A percentile compares a stretch with the other conserved stretches of the same genome.
Conservation (phyloP, 2,329 filamentous ascomycete species). For the Cladobotryum mycophilum region DNA sequence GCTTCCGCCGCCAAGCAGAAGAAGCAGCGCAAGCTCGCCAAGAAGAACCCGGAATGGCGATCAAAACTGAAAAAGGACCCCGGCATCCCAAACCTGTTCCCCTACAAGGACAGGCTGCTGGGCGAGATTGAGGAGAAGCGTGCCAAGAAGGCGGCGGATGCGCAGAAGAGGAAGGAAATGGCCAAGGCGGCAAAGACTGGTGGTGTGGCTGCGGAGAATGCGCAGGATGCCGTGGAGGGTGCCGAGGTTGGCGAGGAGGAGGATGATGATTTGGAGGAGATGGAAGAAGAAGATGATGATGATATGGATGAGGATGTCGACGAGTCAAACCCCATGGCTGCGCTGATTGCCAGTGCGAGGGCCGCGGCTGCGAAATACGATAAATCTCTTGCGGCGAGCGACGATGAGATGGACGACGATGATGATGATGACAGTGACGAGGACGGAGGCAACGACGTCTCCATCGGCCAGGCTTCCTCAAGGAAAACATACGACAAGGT, state of each 20-base stretch:
- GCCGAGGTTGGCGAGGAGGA: slow-evolving; percentile 43
- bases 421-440: slow-evolving; percentile 43
- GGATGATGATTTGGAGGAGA: slow-evolving; percentile 39
- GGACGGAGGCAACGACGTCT: slow-evolving; percentile 48
- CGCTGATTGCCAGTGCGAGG: slow-evolving; percentile 77
- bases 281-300: slow-evolving; percentile 46
- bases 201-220: slow-evolving; percentile 29
- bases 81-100: slow-evolving; percentile 94
- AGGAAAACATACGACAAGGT: slow-evolving; percentile 90
- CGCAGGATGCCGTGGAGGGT: slow-evolving; percentile 40
- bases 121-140: slow-evolving; percentile 90
- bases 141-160: slow-evolving; percentile 73
- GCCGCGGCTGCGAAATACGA: slow-evolving; percentile 73
- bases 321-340: slow-evolving; percentile 81
- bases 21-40: slow-evolving; percentile 81
- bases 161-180: slow-evolving; percentile 62
- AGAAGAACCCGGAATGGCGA: slow-evolving; percentile 96
- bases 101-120: slow-evolving; percentile 92
- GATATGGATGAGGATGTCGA: slow-evolving; percentile 54
- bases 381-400: slow-evolving; percentile 53
- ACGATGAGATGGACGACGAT: slow-evolving; percentile 39
- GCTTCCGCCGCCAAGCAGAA: slow-evolving; percentile 82
- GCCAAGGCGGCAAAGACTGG: slow-evolving; percentile 61
- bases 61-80: slow-evolving; percentile 96
- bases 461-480: slow-evolving; percentile 54